phyloP scores from a whole-genome alignment of 108 stramenopile genomes.

The Conticribra weissflogii region DNA sequence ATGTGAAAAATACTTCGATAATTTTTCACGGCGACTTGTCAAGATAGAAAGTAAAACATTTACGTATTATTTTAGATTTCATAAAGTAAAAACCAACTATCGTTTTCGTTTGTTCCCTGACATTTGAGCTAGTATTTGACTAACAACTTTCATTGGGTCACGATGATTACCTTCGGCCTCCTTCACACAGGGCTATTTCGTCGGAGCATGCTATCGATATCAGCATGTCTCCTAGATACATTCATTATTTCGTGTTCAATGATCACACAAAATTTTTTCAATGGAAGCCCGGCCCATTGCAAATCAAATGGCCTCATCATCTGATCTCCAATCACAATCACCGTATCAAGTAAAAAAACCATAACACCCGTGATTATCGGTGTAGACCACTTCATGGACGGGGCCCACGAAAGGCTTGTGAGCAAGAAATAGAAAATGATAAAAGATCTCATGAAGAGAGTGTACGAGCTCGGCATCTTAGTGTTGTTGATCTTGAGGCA shows the following conservation, averaged over 20 bases:
- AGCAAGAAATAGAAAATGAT: conserved; percentile 29
- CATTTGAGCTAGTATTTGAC: too few species aligned
- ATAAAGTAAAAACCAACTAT: too few species aligned
- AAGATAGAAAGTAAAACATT: too few species aligned
- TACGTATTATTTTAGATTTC: too few species aligned
- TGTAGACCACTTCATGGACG: conserved; percentile 8
- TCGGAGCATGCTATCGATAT: too few species aligned
- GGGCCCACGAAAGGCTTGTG: conserved; percentile 21
- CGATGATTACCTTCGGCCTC: too few species aligned
- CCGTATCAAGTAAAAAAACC: conserved; percentile 33
- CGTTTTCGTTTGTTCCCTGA: too few species aligned
- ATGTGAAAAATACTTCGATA: too few species aligned
- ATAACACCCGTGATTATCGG: conserved; percentile 32
- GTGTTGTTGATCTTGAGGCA: conserved; percentile 27
- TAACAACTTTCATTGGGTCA: too few species aligned
- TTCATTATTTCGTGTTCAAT: conserved; percentile 29
- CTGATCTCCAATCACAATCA: conserved; percentile 37
- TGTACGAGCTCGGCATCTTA: conserved; percentile 28
- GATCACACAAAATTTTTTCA: conserved; percentile 32
- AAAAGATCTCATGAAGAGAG: conserved; percentile 33
- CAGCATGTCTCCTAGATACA: conserved; percentile 11
- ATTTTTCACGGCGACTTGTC: too few species aligned
- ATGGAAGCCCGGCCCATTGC: conserved; percentile 23
- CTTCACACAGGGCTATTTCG: too few species aligned
- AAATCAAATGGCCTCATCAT: conserved; percentile 36